Percentiles rank a stretch among this genome's conserved stretches.
Conservation (phyloP, 495 filamentous ascomycete species). For the Penicillium egyptiacum region DNA sequence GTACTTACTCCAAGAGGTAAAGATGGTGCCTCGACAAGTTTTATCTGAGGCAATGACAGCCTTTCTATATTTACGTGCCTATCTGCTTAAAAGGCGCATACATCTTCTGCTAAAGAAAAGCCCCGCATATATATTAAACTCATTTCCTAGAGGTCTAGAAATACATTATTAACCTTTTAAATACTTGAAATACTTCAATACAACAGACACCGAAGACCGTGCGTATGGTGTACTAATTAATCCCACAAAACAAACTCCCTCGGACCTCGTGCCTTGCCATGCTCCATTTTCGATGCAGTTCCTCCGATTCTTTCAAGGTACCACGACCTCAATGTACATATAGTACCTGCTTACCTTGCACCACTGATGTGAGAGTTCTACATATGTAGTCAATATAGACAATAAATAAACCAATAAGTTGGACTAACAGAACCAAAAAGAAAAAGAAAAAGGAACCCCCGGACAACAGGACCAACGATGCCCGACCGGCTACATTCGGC, state of each 20-base stretch:
- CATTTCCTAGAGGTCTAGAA: background rate
- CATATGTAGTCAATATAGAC: background rate
- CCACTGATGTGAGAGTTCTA: background rate
- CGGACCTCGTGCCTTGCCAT: constrained; percentile 6
- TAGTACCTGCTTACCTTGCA: background rate
- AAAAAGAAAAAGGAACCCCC: background rate
- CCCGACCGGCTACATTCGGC: constrained; percentile 13
- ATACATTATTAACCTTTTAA: background rate
- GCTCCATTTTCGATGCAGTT: background rate
- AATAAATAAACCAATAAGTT: background rate
- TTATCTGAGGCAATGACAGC: background rate
- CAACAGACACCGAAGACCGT: background rate
- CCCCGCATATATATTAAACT: constrained; percentile 8
- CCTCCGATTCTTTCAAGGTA: background rate
- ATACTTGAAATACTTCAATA: constrained; percentile 1
- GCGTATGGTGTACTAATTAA: background rate
- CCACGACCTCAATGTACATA: background rate
- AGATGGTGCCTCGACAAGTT: background rate
- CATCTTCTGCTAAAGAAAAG: constrained; percentile 3
- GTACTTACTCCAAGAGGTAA: background rate
- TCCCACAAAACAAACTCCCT: background rate
- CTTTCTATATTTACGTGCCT: constrained; percentile 3
- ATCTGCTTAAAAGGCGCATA: constrained; percentile 15
- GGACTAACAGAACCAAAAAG: background rate
- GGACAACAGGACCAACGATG: constrained; percentile 1